These are phyloP conservation scores for Fusarium sp. DNA, from an alignment of 2,329 filamentous ascomycete genomes.

Conservation along the genomic window DNA sequence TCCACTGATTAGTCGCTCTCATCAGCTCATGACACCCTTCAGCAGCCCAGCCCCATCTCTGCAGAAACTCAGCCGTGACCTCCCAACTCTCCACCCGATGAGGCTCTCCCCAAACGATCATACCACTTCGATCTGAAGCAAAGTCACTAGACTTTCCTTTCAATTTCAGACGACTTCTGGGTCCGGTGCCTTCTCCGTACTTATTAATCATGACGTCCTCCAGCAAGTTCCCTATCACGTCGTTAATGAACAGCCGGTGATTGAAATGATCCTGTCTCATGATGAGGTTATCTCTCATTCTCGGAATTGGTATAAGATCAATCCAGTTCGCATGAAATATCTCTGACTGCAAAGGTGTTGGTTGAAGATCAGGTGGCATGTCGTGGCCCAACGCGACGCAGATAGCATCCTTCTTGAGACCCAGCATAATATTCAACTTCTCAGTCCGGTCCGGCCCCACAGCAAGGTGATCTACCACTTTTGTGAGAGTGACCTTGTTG, in stretches of 20 bases:
- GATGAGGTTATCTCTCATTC: constrained; percentile 14
- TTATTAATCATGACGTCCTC: constrained; percentile 18
- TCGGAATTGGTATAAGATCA: constrained; percentile 2
- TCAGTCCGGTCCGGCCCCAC: background rate
- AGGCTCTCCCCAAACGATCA: constrained; percentile 14
- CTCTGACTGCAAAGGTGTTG: background rate
- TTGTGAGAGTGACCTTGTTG: background rate
- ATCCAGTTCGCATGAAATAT: constrained; percentile 8
- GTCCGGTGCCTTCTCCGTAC: constrained; percentile 9
- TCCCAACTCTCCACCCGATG: constrained; percentile 7
- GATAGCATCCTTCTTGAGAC: constrained; percentile 11
- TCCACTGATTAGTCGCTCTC: constrained; percentile 14
- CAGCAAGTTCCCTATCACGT: constrained; percentile 6
- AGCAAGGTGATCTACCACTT: background rate
- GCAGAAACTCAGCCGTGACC: constrained; percentile 7
- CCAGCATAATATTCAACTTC: constrained; percentile 12
- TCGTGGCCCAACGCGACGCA: background rate
- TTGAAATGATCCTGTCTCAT: background rate
- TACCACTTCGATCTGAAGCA: background rate
- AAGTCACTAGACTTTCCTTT: background rate
- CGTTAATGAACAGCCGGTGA: constrained; percentile 1
- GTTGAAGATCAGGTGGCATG: constrained; percentile 2
- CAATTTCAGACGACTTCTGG: background rate
- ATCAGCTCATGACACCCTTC: constrained; percentile 14
- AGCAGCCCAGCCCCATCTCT: constrained; percentile 14